Base-by-base conservation (phyloP, 352 stramenopile species). In the Saprolegnia diclina region DNA sequence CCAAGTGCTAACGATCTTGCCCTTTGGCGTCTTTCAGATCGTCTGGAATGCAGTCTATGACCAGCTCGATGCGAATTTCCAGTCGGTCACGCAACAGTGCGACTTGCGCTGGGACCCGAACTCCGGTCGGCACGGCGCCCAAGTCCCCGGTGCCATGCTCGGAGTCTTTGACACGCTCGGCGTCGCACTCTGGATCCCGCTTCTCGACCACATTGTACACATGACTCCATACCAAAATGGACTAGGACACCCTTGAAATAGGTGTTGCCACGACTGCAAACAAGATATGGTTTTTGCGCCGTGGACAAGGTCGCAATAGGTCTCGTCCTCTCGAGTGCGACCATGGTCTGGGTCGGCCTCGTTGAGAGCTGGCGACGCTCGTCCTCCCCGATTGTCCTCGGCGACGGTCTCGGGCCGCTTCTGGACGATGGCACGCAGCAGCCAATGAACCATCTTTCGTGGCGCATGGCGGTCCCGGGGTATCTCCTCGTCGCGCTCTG, bases 11-110 rank as follows among this genome's bases (percentile, higher is more conserved):
- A 10, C 42, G 42, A 48, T n/a, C 13, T 14, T 48, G 1, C 18
- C 42, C 9, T 48, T 48, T 32, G 26, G 46, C 13, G n/a, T 64
- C 56, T 80, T 94, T 45, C 82, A 83, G 18, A 83, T 94, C 56
- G 75, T 94, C n/a, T 94, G 86, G 84, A 79, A 94, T 67, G 91
- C 82, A 44, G 81, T 83, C 19, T 92, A 91, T 73, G 86, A 92
- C 72, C 86, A 94, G 61, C 64, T 91, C 13, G 86, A 94, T 52
- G 86, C 84, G 35, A 94, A 94, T 50, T 92, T 94, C 62, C 86
- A 94, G 76, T 91, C 81, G 0, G 92, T 94, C 44, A 77, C 86
- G 6, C 86, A 94, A 72, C 86, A 94, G 72, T 92, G 82, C 42
- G 86, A 94, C 48, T 72, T 90, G 0, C 86, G 86, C 0, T 18